These are phyloP conservation scores for Aureobasidium sp. DNA, from an alignment of 2,329 filamentous ascomycete species.

Conservation along the genomic window DNA sequence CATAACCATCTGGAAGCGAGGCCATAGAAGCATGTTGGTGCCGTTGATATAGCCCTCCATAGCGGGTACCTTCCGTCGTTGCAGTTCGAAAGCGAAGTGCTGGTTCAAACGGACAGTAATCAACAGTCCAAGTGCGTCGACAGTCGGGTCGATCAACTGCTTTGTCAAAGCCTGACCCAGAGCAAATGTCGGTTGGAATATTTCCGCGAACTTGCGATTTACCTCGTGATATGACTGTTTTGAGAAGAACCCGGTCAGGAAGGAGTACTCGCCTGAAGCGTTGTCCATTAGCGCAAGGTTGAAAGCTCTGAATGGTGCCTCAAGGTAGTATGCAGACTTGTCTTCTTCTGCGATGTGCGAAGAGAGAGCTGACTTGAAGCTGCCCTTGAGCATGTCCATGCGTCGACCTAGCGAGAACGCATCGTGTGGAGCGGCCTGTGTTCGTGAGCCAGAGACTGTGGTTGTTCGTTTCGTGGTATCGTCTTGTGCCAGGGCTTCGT, in stretches of 20 bases:
- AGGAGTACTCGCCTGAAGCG: constrained; percentile 87
- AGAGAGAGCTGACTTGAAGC: constrained; percentile 66
- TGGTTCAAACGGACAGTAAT: constrained; percentile 92
- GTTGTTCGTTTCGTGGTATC: constrained; percentile 43
- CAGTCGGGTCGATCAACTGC: constrained; percentile 64
- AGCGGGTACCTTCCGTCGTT: constrained; percentile 80
- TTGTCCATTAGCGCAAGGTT: constrained; percentile 93
- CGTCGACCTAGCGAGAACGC: constrained; percentile 82
- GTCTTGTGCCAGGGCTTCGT: constrained; percentile 66
- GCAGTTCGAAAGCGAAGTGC: constrained; percentile 86
- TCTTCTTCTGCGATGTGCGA: constrained; percentile 91
- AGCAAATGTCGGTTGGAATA: constrained; percentile 85
- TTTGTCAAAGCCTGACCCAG: constrained; percentile 72
- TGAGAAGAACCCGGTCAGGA: constrained; percentile 82
- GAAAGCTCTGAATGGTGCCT: constrained; percentile 87
- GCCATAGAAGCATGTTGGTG: constrained; percentile 94
- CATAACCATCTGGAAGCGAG: constrained; percentile 88
- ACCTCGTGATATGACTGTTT: constrained; percentile 69
- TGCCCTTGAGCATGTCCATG: constrained; percentile 69
- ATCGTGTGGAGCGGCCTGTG: constrained; percentile 61
- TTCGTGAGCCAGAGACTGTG: constrained; percentile 46
- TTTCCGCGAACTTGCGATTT: constrained; percentile 73
- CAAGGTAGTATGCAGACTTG: constrained; percentile 74
- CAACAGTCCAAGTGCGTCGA: constrained; percentile 77
- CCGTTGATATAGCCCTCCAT: constrained; percentile 89